These are phyloP conservation scores for Hypoxylon intermedium DNA, from an alignment of 495 filamentous ascomycete genomes.

Conservation along the genomic window DNA sequence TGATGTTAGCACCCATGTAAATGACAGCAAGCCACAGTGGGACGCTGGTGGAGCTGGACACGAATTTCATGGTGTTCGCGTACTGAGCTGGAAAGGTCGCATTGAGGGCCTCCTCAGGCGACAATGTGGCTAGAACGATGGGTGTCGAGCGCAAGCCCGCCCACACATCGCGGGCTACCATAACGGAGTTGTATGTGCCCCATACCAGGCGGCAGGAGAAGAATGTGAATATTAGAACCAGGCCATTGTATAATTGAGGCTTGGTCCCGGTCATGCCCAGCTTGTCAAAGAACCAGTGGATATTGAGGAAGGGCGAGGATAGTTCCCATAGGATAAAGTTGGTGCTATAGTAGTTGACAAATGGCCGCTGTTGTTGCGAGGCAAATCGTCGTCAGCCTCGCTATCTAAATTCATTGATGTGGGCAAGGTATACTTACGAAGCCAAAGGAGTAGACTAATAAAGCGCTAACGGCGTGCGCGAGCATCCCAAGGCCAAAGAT, in stretches of 20 bases:
- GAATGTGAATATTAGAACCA: conserved; percentile 62
- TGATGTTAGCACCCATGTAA: conserved; percentile 79
- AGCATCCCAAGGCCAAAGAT: conserved; percentile 90
- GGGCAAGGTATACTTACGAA: conserved; percentile 70
- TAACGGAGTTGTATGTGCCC: conserved; percentile 81
- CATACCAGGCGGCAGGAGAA: conserved; percentile 89
- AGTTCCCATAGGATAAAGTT: conserved; percentile 98
- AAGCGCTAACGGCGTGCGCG: conserved; percentile 85
- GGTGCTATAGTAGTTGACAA: conserved; percentile 89
- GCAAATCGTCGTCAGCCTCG: conserved; percentile 3
- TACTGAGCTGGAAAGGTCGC: conserved; percentile 46
- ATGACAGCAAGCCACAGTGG: conserved; percentile 81
- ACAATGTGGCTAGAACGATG: conserved; percentile 34
- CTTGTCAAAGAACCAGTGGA: conserved; percentile 99
- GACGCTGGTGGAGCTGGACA: conserved; percentile 56
- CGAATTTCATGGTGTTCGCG: conserved; percentile 54
- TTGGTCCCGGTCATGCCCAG: conserved; percentile 87
- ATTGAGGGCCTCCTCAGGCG: conserved; percentile 40
- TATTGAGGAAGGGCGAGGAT: conserved; percentile 89
- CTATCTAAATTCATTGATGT: background rate
- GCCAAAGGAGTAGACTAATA: conserved; percentile 86
- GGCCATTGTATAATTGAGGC: conserved; percentile 42
- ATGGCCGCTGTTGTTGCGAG: conserved; percentile 72
- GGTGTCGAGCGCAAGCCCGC: conserved; percentile 58
- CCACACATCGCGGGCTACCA: conserved; percentile 85